Evolutionary conservation across 1,284 basidiomycete species (phyloP).

Genomic region (Naganishia liquefaciens): DNA sequence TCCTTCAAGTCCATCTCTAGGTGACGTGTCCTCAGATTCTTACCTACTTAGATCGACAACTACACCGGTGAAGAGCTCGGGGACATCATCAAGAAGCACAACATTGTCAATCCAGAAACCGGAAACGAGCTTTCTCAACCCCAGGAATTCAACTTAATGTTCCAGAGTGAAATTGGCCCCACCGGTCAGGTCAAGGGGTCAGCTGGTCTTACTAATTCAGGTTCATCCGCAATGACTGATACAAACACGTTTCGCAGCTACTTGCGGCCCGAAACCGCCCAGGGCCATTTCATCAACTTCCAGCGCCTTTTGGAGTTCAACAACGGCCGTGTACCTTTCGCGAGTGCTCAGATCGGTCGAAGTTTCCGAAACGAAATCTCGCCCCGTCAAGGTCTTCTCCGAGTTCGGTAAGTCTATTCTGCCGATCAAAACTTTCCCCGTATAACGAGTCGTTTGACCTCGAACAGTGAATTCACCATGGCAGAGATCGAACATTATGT

Average conservation of each 20-base stretch:
- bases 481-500: slow-evolving; percentile 99
- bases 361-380: slow-evolving; percentile 99
- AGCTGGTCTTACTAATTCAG: slow-evolving; percentile 14
- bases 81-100: slow-evolving; percentile 77
- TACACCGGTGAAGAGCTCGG: slow-evolving; percentile 87
- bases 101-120: slow-evolving; percentile 87
- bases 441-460: not conserved
- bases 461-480: slow-evolving; percentile 89
- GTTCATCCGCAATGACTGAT: not conserved
- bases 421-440: not conserved
- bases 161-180: slow-evolving; percentile 93
- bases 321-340: slow-evolving; percentile 93
- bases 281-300: slow-evolving; percentile 99
- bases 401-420: slow-evolving; percentile 63
- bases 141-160: slow-evolving; percentile 98
- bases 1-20: not conserved
- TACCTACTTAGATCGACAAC: slow-evolving; percentile 77
- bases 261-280: slow-evolving; percentile 96
- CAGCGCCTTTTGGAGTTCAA: slow-evolving; percentile 95
- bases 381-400: slow-evolving; percentile 89
- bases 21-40: slow-evolving; percentile 2
- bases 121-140: slow-evolving; percentile 90
- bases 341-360: slow-evolving; percentile 93
- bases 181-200: slow-evolving; percentile 95
- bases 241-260: slow-evolving; percentile 60